These are phyloP conservation scores for Clavispora carvajalis DNA, from an alignment of 805 yeast species.

Conservation along the genomic window DNA sequence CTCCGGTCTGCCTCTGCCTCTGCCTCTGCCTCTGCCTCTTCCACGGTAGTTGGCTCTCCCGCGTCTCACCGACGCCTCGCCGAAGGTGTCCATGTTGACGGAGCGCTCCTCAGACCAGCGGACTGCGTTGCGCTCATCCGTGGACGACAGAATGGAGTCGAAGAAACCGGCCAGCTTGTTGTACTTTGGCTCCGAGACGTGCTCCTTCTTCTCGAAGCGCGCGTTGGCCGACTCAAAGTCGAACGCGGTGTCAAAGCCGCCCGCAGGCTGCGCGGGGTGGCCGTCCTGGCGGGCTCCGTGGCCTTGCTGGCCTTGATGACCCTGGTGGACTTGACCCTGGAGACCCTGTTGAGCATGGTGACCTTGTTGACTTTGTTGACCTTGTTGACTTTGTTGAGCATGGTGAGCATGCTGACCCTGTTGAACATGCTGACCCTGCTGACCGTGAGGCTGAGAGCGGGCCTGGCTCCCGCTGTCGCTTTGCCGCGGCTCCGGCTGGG, in stretches of 20 bases:
- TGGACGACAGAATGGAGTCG: constrained; percentile 74
- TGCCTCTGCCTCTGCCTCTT: constrained; percentile 44
- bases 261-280: constrained; percentile 12
- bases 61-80: constrained; percentile 51
- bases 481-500: constrained; percentile 4
- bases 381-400: too few species aligned
- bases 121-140: constrained; percentile 43
- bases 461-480: too few species aligned
- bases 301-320: too few species aligned
- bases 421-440: too few species aligned
- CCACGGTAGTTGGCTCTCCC: constrained; percentile 26
- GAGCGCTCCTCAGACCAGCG: constrained; percentile 70
- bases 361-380: too few species aligned
- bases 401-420: too few species aligned
- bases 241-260: constrained; percentile 45
- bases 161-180: constrained; percentile 83
- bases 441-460: too few species aligned
- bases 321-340: too few species aligned
- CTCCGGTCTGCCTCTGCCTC: constrained; percentile 35
- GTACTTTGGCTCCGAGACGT: constrained; percentile 43
- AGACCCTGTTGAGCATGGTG: too few species aligned
- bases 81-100: constrained; percentile 79
- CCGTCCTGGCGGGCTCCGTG: too few species aligned
- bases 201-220: constrained; percentile 53
- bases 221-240: constrained; percentile 76